Base-by-base conservation (phyloP, 345 rosid species). In the Pistacia integerrima region DNA sequence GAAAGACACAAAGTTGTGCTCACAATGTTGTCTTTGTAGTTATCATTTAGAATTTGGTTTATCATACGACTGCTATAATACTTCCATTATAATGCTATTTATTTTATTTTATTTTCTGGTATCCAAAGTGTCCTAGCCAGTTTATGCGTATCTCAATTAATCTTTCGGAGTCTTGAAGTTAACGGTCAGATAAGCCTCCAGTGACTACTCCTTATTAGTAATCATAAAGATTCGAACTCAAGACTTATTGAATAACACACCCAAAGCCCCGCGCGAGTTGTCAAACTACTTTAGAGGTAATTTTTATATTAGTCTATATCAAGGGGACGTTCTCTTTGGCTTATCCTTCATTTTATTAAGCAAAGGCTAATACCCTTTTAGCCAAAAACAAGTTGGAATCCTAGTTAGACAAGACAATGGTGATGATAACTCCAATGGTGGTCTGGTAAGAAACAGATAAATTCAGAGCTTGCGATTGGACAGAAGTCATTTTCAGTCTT, bases 391-490 rank as follows among this genome's bases (percentile, higher is more conserved):
- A 71, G 64, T 36, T 36, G n/a, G 28, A 64, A 38, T 64, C 69
- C 52, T 36, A 11, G 44, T 56, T 11, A 11, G 64, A 71, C 74
- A 71, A 69, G 36, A 52, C 33, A 36, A 4, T 55, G 74, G 64
- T 13, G 64, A 35, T n/a, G 49, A 57, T 55, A 70, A 18, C 52
- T 36, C 30, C 18, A 49, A 4, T 8, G 20, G 57, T 22, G 69
- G 8, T 22, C 17, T 52, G 25, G 8, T 33, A 7, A 69, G 18
- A 30, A 28, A 52, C 60, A 30, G 28, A 52, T 70, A n/a, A 36
- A 6, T 13, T 25, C 18, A 33, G 10, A 16, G 46, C 46, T 41
- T 33, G 14, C 2, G 62, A 49, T 52, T 14, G 41, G 60, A 51
- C 38, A 61, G 6, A 36, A 35, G 8, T 17, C 48, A 8, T 13